Conservation (phyloP, 2,329 filamentous ascomycete genomes). For the Fusarium sp. region DNA sequence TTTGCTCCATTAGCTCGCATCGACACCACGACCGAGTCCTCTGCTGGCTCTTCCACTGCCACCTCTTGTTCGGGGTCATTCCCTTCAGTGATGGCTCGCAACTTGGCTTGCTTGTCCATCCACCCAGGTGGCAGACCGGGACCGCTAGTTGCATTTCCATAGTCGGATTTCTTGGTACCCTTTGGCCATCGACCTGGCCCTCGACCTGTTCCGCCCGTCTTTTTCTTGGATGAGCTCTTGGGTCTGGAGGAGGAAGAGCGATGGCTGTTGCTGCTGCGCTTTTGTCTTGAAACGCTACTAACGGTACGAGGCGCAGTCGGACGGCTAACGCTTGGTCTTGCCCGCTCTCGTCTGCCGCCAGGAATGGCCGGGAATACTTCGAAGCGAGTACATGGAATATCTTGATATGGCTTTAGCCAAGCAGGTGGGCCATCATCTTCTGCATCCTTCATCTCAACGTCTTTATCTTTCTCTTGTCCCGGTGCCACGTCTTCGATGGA, state of each 20-base stretch:
- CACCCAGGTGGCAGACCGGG: slow-evolving; percentile 71
- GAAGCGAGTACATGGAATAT: slow-evolving; percentile 77
- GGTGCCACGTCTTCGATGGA: slow-evolving; percentile 47
- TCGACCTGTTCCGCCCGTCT: slow-evolving; percentile 70
- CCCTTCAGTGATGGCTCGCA: slow-evolving; percentile 30
- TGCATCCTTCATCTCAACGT: slow-evolving; percentile 45
- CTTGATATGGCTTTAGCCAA: slow-evolving; percentile 62
- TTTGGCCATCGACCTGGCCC: slow-evolving; percentile 75
- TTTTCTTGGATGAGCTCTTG: slow-evolving; percentile 55
- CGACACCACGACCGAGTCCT: slow-evolving; percentile 52
- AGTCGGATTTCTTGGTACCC: slow-evolving; percentile 75
- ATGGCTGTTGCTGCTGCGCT: slow-evolving; percentile 50
- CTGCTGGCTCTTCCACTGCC: slow-evolving; percentile 38
- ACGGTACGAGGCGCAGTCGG: slow-evolving; percentile 51
- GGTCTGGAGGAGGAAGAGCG: slow-evolving; percentile 51
- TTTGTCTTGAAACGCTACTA: slow-evolving; percentile 53
- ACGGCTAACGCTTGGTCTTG: slow-evolving; percentile 56
- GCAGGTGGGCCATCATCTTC: slow-evolving; percentile 46
- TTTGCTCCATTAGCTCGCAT: slow-evolving; percentile 35
- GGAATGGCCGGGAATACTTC: slow-evolving; percentile 79
- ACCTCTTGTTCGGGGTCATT: slow-evolving; percentile 25
- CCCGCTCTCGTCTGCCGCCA: slow-evolving; percentile 59
- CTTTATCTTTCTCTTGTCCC: slow-evolving; percentile 51
- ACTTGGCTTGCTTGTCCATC: slow-evolving; percentile 50
- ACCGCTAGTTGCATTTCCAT: slow-evolving; percentile 73